Conservation (phyloP, 1,284 basidiomycete genomes). For the Leccinum subrobustum region DNA sequence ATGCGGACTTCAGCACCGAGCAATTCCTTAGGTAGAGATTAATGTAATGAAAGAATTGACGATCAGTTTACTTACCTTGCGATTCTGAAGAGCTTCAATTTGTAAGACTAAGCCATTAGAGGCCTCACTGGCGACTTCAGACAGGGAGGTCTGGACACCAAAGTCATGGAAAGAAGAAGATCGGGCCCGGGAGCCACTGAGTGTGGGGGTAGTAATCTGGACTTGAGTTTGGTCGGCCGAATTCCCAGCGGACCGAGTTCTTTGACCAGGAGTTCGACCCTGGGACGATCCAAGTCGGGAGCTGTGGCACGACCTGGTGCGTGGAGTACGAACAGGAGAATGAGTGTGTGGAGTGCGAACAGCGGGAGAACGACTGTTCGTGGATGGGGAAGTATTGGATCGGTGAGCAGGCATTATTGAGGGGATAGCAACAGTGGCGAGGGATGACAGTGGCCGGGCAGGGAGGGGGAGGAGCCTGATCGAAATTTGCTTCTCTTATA, state of each 20-base stretch:
- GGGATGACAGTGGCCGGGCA: no score
- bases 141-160: not conserved
- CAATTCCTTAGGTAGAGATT: not conserved
- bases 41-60: not conserved
- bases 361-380: no score
- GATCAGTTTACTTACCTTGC: not conserved
- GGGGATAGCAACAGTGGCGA: no score
- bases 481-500: no score
- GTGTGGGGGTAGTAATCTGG: no score
- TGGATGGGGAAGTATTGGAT: not conserved
- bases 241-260: not conserved
- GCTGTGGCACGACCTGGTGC: not conserved
- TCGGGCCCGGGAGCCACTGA: no score
- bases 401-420: not conserved
- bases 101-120: not conserved
- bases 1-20: not conserved
- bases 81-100: not conserved
- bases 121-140: not conserved
- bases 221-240: not conserved
- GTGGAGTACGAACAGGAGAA: not conserved
- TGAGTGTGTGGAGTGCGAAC: not conserved
- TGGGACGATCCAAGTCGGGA: not conserved
- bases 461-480: no score
- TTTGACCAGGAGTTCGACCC: not conserved
- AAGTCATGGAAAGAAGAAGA: not conserved